phyloP scores from a whole-genome alignment of 257 asterid genomes.

The Solanum pimpinellifolium region DNA sequence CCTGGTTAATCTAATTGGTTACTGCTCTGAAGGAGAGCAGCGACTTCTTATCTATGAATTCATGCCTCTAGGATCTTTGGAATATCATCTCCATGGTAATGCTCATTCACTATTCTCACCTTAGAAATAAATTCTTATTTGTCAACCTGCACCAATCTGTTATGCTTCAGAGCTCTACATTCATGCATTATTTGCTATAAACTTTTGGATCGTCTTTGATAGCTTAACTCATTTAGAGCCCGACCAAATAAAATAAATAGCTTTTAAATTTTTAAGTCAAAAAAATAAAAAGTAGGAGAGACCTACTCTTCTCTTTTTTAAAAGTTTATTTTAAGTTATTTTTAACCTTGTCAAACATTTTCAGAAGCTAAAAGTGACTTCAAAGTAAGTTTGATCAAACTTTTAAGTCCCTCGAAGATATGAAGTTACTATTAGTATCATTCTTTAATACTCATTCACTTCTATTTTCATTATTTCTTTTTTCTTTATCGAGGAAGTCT shows the following conservation, averaged over 20 bases:
- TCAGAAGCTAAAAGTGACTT: not conserved
- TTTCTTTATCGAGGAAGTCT: not conserved
- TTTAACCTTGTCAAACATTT: not conserved
- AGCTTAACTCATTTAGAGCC: not conserved
- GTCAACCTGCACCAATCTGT: not conserved
- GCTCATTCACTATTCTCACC: no score
- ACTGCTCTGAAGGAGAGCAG: conserved; percentile 34
- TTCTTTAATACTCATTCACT: not conserved
- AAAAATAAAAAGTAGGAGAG: no score
- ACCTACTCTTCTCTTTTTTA: not conserved
- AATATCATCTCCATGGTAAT: conserved; percentile 39
- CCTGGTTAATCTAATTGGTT: conserved; percentile 38
- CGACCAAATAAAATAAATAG: not conserved
- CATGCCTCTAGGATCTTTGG: conserved; percentile 38
- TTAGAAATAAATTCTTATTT: not conserved
- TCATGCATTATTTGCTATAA: not conserved
- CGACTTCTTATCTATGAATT: conserved; percentile 42
- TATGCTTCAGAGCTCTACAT: not conserved
- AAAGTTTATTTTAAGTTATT: no score
- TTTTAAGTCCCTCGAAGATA: not conserved
- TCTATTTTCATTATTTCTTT: not conserved
- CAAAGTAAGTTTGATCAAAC: not conserved
- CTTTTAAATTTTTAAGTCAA: no score
- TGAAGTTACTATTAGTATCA: not conserved
- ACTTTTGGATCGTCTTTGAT: not conserved